Evolutionary conservation across 441 rosid species (phyloP), one percentile per base, ranked within the genome.

Genomic region (Raphanus hybrid): DNA sequence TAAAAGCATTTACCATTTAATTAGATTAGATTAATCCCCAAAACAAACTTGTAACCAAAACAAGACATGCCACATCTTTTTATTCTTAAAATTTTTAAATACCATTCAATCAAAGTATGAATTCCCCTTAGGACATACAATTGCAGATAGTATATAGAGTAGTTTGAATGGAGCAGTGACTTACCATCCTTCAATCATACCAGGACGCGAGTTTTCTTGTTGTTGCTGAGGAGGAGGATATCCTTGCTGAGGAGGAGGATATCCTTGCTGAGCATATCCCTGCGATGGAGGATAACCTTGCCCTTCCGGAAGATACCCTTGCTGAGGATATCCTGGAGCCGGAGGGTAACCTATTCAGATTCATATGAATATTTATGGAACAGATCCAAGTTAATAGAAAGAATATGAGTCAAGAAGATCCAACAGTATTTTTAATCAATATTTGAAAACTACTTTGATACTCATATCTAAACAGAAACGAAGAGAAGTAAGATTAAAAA

Each of bases 111-210:
- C 61, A 57, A 57, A 57, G 27, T 8, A 57, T 57, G 29, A 57
- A 3, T 57, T 57, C 23, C 11, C 10, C 61, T 1, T 18, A 57
- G 61, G n/a, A 57, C 10, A 3, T 18, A 57, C 29, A 20, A 57
- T 18, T 57, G 61, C 9, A 54, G 20, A 54, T 15, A 16, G 11
- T 45, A 7, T 45, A 16, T 8, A 54, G 26, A 23, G 2, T 23
- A 16, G 26, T 15, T 54, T 54, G 59, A 54, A 18, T 18, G 61
- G 61, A 18, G 61, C 29, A 57, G 29, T 41, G 7, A 73, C 81
- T 39, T 78, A 78, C 81, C 81, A 78, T 54, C 81, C 81, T 78
- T 78, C 81, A 50, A 78, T 48, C 64, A 41, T 11, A 57, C 81
- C 70, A 52, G 73, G 73, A 67, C 60, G 48, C 63, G 59, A 26